Evolutionary conservation across 768 basidiomycete species (phyloP).

Genomic region (Leccinum obscurum): DNA sequence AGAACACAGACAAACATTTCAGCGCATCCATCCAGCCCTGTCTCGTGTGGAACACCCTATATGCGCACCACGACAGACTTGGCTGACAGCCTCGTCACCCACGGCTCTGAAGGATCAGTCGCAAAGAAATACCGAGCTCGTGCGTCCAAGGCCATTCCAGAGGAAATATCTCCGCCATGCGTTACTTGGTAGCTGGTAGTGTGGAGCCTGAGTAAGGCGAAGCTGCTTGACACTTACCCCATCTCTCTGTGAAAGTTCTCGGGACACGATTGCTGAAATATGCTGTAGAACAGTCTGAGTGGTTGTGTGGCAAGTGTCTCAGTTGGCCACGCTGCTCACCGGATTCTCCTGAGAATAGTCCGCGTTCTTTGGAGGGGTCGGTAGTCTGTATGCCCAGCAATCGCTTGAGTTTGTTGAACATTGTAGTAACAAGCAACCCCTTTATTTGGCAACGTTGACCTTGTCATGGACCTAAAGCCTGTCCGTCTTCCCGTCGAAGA

Average conservation of each 20-base stretch:
- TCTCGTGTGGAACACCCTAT: not conserved
- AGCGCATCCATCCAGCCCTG: constrained; percentile 12
- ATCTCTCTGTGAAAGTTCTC: constrained; percentile 18
- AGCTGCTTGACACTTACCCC: constrained; percentile 19
- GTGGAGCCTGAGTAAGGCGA: not conserved
- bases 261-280: constrained; percentile 33
- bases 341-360: constrained; percentile 23
- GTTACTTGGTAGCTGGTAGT: constrained; percentile 12
- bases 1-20: not conserved
- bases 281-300: constrained; percentile 15
- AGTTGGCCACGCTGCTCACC: constrained; percentile 12
- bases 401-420: constrained; percentile 3
- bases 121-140: constrained; percentile 34
- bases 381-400: not conserved
- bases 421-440: not conserved
- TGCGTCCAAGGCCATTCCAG: constrained; percentile 9
- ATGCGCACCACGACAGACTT: constrained; percentile 32
- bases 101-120: constrained; percentile 26
- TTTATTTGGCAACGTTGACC: not conserved
- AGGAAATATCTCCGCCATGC: constrained; percentile 26
- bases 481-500: constrained; percentile 21
- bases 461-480: constrained; percentile 24
- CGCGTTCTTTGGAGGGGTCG: not conserved
- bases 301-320: not conserved
- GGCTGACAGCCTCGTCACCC: constrained; percentile 26